phyloP scores from a whole-genome alignment of 2,329 filamentous ascomycete genomes.

The Colletotrichum chrysophilum region DNA sequence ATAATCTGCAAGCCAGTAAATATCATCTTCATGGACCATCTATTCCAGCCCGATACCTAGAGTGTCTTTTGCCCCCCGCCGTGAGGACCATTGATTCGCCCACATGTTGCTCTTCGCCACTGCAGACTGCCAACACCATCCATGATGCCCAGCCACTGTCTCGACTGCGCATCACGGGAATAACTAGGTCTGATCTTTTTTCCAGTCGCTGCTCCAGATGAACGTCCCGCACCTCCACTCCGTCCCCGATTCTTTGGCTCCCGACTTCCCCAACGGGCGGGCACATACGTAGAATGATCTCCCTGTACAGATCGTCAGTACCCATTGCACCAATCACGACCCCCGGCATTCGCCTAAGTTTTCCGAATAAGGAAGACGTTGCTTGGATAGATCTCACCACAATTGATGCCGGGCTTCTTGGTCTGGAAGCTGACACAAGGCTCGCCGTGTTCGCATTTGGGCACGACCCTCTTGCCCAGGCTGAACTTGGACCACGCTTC shows the following conservation, averaged over 20 bases:
- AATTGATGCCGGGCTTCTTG: conserved; percentile 89
- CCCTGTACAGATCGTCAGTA: conserved; percentile 40
- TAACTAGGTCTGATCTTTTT: conserved; percentile 23
- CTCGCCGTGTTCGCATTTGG: conserved; percentile 87
- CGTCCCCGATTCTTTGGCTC: conserved; percentile 81
- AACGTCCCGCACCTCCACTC: conserved; percentile 91
- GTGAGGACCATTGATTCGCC: neutral
- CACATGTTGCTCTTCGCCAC: neutral
- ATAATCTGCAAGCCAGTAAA: neutral
- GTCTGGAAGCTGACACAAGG: conserved; percentile 84
- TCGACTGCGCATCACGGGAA: neutral
- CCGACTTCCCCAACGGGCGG: conserved; percentile 82
- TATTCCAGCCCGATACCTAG: neutral
- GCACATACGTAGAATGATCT: conserved; percentile 69
- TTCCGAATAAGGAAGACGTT: neutral
- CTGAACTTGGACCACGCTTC: conserved; percentile 83
- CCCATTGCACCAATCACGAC: neutral
- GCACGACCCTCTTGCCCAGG: conserved; percentile 75
- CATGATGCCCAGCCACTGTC: neutral
- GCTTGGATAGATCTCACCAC: conserved; percentile 50
- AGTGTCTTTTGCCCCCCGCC: neutral
- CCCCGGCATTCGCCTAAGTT: neutral
- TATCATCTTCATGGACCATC: neutral
- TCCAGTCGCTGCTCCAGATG: conserved; percentile 71
- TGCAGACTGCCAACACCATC: neutral